These are phyloP conservation scores for Aristolochia californica DNA, from an alignment of 164 flowering plant species.

Conservation along the genomic window DNA sequence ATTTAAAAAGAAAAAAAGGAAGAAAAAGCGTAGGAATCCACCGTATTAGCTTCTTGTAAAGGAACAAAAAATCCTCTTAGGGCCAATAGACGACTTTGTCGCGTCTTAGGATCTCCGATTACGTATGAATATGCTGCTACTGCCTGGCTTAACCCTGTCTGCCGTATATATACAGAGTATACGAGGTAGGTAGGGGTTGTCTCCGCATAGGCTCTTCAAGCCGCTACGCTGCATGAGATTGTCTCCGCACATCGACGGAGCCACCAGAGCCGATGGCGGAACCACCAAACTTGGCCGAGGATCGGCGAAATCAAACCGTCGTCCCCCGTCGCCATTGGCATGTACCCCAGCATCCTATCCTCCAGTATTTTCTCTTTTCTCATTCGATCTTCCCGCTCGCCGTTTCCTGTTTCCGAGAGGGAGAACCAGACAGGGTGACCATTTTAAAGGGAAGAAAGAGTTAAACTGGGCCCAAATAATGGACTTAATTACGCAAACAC, in stretches of 20 bases:
- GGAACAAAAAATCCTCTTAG: not conserved
- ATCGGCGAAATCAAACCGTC: not conserved
- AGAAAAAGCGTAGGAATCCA: constrained; percentile 4
- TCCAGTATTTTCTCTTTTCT: not conserved
- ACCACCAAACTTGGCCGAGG: constrained; percentile 1
- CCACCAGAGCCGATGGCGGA: not conserved
- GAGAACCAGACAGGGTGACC: not conserved
- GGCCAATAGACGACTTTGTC: constrained; percentile 4
- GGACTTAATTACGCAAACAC: too few species aligned
- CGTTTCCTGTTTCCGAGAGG: not conserved
- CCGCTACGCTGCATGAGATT: not conserved
- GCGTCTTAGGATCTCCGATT: constrained; percentile 5
- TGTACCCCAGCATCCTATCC: not conserved
- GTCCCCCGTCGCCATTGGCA: not conserved
- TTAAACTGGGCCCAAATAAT: too few species aligned
- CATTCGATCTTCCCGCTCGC: not conserved
- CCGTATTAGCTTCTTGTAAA: not conserved
- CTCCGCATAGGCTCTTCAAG: not conserved
- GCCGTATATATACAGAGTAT: constrained; percentile 9
- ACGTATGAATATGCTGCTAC: constrained; percentile 1
- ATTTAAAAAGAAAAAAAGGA: not conserved
- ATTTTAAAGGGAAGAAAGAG: constrained; percentile 1
- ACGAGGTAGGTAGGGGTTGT: constrained; percentile 1
- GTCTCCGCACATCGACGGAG: not conserved
- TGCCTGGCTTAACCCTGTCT: constrained; percentile 14